These are phyloP conservation scores for Coniochaeta sp. DNA, from an alignment of 2,329 filamentous ascomycete genomes.

Conservation along the genomic window DNA sequence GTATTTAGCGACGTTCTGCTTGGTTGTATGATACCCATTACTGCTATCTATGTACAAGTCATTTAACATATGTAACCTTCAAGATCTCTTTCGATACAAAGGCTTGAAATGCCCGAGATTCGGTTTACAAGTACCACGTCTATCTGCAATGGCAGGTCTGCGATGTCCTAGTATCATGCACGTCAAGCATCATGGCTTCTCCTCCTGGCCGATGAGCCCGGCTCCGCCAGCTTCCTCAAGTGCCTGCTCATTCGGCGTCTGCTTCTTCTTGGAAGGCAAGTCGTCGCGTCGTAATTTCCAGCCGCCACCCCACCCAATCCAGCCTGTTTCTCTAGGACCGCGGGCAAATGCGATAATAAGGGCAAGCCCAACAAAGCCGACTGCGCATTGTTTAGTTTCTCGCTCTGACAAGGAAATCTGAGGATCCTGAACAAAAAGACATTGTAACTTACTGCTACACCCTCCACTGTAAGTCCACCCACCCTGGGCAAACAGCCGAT, in stretches of 20 bases:
- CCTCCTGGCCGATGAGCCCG: neutral
- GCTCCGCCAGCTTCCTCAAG: neutral
- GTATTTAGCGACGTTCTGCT: neutral
- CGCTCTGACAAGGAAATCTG: neutral
- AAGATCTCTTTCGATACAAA: neutral
- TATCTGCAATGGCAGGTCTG: neutral
- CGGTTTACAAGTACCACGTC: neutral
- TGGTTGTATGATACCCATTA: neutral
- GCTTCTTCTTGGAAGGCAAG: neutral
- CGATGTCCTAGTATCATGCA: neutral
- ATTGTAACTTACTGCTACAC: constrained; percentile 26
- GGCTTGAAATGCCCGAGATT: neutral
- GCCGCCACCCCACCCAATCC: neutral
- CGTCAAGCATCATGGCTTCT: neutral
- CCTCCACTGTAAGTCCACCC: constrained; percentile 43
- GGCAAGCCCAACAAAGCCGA: neutral
- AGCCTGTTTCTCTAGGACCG: neutral
- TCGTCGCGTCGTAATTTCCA: neutral
- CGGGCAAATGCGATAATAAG: neutral
- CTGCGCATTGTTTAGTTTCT: neutral
- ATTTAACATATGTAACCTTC: neutral
- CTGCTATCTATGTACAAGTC: neutral
- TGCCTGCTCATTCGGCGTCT: neutral
- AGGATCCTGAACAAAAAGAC: neutral
- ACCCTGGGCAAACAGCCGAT: constrained; percentile 41